Evolutionary conservation across 2,329 filamentous ascomycete genomes (phyloP).

Genomic region (Lithohypha guttulata): DNA sequence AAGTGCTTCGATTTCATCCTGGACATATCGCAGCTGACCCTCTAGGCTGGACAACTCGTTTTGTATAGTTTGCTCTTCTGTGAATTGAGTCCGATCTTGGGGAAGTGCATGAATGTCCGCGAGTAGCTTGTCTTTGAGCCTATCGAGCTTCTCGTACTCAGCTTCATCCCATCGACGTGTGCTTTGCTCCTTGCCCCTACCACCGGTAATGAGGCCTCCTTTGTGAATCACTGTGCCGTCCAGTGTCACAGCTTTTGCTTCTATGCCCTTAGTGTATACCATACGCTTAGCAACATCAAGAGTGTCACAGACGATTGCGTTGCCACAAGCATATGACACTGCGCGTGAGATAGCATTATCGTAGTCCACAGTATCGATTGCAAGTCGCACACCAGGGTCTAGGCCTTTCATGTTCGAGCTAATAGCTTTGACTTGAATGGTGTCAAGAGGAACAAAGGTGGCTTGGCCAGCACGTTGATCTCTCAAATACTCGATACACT

Average conservation of each 20-base stretch:
- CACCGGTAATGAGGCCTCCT: constrained; percentile 91
- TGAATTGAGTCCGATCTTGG: constrained; percentile 61
- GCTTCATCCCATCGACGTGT: constrained; percentile 81
- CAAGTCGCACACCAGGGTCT: constrained; percentile 69
- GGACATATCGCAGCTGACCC: constrained; percentile 58
- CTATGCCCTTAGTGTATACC: constrained; percentile 71
- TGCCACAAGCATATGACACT: constrained; percentile 89
- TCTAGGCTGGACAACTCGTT: constrained; percentile 71
- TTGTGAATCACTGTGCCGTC: constrained; percentile 98
- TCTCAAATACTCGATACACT: constrained; percentile 89
- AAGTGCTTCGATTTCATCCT: constrained; percentile 65
- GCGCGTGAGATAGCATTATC: constrained; percentile 79
- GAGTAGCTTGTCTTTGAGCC: constrained; percentile 62
- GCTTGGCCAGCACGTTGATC: constrained; percentile 78
- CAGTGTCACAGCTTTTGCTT: constrained; percentile 86
- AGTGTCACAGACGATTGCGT: constrained; percentile 86
- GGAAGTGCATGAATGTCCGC: constrained; percentile 72
- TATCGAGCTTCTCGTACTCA: constrained; percentile 75
- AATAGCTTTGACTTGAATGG: constrained; percentile 86
- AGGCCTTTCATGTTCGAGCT: constrained; percentile 87
- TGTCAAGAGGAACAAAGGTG: constrained; percentile 93
- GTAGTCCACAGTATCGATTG: constrained; percentile 93
- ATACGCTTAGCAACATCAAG: constrained; percentile 79
- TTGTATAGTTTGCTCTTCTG: constrained; percentile 70
- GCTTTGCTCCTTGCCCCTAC: constrained; percentile 64